Conservation (phyloP, 164 flowering plant species). For the Vitis rotundifolia region DNA sequence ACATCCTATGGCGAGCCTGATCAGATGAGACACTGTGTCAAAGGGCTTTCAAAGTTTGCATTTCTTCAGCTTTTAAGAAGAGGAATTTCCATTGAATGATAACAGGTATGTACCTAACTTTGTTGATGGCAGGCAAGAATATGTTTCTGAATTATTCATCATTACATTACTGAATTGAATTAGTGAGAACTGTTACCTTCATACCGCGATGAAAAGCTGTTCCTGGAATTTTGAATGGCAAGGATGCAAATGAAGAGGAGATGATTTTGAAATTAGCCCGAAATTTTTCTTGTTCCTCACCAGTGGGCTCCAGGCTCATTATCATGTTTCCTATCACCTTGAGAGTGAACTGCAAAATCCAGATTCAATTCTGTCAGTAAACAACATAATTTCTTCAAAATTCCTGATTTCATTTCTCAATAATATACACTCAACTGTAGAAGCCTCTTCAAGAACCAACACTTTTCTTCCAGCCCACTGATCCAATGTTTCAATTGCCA, state of each 20-base stretch:
- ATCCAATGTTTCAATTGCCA: slow-evolving; percentile 55
- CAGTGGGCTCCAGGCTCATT: slow-evolving; percentile 67
- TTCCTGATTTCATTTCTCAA: not conserved
- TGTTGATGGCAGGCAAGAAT: no score
- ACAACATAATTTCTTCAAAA: no score
- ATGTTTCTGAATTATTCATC: no score
- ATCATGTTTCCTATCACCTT: slow-evolving; percentile 68
- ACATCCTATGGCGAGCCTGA: slow-evolving; percentile 67
- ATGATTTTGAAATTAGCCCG: slow-evolving; percentile 61
- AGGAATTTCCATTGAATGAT: no score
- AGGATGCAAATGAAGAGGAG: slow-evolving; percentile 60
- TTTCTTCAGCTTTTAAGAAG: no score
- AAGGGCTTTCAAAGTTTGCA: not conserved
- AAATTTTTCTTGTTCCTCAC: slow-evolving; percentile 65
- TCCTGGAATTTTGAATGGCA: slow-evolving; percentile 70
- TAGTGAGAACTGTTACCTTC: slow-evolving; percentile 33
- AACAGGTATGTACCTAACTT: no score
- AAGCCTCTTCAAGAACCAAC: slow-evolving; percentile 62
- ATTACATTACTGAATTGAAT: no score
- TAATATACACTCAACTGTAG: slow-evolving; percentile 36
- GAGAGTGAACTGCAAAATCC: slow-evolving; percentile 58
- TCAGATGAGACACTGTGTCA: not conserved
- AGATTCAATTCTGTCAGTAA: not conserved
- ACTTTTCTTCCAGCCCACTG: slow-evolving; percentile 52
- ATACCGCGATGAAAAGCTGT: slow-evolving; percentile 64